These are phyloP conservation scores for Ilyonectria robusta DNA, from an alignment of 2,329 filamentous ascomycete genomes.

Conservation along the genomic window DNA sequence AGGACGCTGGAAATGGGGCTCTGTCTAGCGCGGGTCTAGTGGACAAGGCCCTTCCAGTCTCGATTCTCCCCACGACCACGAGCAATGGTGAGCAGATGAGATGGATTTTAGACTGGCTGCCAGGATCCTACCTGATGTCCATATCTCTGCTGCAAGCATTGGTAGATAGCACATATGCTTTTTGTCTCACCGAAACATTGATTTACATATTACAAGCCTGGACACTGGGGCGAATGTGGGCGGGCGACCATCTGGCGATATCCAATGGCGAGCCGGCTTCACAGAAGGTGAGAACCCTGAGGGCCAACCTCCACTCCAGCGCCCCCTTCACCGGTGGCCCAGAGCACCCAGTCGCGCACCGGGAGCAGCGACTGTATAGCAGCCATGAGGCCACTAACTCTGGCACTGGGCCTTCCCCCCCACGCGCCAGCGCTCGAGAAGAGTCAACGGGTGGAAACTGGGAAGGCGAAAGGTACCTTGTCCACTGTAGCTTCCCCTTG, in stretches of 20 bases:
- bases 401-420: slow-evolving; percentile 15
- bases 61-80: not conserved
- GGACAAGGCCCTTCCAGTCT: not conserved
- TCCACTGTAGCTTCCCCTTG: slow-evolving; percentile 19
- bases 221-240: slow-evolving; percentile 31
- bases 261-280: slow-evolving; percentile 38
- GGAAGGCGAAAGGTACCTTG: slow-evolving; percentile 15
- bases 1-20: not conserved
- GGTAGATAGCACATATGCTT: not conserved
- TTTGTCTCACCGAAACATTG: slow-evolving; percentile 17
- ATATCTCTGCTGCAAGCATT: not conserved
- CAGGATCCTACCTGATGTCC: not conserved
- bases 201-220: not conserved
- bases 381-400: slow-evolving; percentile 25
- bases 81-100: not conserved
- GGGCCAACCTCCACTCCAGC: slow-evolving; percentile 39
- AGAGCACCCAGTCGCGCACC: slow-evolving; percentile 1
- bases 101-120: not conserved
- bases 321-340: slow-evolving; percentile 26
- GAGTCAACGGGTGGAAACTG: not conserved
- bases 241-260: slow-evolving; percentile 1
- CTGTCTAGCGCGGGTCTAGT: not conserved
- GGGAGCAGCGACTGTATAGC: not conserved
- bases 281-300: slow-evolving; percentile 47
- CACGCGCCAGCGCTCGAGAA: slow-evolving; percentile 14